These are phyloP conservation scores for Ambrosiella cleistominuta DNA, from an alignment of 2,329 filamentous ascomycete genomes.

Conservation along the genomic window DNA sequence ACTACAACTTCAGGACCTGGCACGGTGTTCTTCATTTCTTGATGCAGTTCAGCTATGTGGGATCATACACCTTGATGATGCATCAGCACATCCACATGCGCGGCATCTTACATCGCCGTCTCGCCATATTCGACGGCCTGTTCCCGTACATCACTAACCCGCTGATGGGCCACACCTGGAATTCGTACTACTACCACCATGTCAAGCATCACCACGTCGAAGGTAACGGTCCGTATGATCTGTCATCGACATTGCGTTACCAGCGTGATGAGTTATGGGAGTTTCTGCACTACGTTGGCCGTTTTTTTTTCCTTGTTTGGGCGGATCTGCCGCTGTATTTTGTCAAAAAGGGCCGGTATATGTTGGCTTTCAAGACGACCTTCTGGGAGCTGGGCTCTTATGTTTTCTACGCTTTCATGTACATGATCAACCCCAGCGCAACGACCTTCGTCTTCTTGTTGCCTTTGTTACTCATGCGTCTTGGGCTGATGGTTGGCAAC, in stretches of 20 bases:
- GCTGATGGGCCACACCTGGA: constrained; percentile 69
- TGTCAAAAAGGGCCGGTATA: constrained; percentile 38
- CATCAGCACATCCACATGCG: constrained; percentile 71
- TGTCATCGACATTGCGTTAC: constrained; percentile 57
- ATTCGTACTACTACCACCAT: constrained; percentile 71
- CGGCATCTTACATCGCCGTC: constrained; percentile 43
- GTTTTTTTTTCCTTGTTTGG: constrained; percentile 61
- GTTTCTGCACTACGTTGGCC: constrained; percentile 54
- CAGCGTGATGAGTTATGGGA: constrained; percentile 50
- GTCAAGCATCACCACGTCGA: constrained; percentile 63
- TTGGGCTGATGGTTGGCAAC: constrained; percentile 66
- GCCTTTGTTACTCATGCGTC: constrained; percentile 46
- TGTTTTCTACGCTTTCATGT: constrained; percentile 31
- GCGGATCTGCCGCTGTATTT: constrained; percentile 62
- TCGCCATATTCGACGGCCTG: constrained; percentile 37
- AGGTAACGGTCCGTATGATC: constrained; percentile 21
- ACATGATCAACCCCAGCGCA: constrained; percentile 33
- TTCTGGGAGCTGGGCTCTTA: constrained; percentile 46
- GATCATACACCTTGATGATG: constrained; percentile 64
- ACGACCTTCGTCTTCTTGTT: constrained; percentile 48
- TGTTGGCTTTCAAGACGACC: constrained; percentile 35
- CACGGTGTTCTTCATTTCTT: constrained; percentile 49
- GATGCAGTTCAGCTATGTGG: constrained; percentile 52
- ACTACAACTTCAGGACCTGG: constrained; percentile 45
- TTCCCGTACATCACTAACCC: constrained; percentile 64